phyloP scores from a whole-genome alignment of 2,329 filamentous ascomycete species.

The Fusarium tupiense region DNA sequence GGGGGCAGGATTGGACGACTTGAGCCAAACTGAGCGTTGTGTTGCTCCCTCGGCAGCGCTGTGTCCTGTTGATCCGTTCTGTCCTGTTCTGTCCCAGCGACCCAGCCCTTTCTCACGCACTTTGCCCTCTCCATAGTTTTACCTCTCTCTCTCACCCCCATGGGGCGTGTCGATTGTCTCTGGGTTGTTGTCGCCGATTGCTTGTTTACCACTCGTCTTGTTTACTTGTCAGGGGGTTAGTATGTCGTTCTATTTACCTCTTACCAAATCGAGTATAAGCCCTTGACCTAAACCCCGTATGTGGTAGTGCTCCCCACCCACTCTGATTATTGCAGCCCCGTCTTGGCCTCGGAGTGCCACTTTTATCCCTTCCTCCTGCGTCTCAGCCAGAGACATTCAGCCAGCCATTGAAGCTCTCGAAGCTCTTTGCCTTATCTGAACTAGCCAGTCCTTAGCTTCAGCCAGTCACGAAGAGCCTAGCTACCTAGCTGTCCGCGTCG shows the following conservation, averaged over 20 bases:
- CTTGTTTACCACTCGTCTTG: constrained; percentile 38
- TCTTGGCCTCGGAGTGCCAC: constrained; percentile 15
- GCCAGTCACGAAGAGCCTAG: constrained; percentile 27
- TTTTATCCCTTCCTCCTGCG: constrained; percentile 37
- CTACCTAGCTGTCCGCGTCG: constrained; percentile 30
- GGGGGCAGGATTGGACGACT: constrained; percentile 46
- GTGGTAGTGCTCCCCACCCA: constrained; percentile 16
- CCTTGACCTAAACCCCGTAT: constrained; percentile 12
- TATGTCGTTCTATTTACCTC: constrained; percentile 40
- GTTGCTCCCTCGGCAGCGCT: constrained; percentile 35
- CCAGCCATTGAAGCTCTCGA: constrained; percentile 31
- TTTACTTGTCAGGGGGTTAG: constrained; percentile 35
- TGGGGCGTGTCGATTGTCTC: constrained; percentile 42
- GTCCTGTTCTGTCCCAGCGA: constrained; percentile 22
- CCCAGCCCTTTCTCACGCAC: constrained; percentile 21
- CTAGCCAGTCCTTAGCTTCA: constrained; percentile 35
- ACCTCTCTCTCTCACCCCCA: constrained; percentile 14
- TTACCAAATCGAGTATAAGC: constrained; percentile 29
- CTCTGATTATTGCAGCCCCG: constrained; percentile 19
- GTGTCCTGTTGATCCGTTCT: constrained; percentile 34
- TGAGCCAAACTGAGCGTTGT: constrained; percentile 21
- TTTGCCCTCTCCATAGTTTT: constrained; percentile 22
- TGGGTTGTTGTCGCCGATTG: constrained; percentile 10
- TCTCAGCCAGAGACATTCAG: constrained; percentile 39
- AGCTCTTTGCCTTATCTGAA: constrained; percentile 33